Conservation (phyloP, 306 rosid genomes). For the Echinosophora koreensis region DNA sequence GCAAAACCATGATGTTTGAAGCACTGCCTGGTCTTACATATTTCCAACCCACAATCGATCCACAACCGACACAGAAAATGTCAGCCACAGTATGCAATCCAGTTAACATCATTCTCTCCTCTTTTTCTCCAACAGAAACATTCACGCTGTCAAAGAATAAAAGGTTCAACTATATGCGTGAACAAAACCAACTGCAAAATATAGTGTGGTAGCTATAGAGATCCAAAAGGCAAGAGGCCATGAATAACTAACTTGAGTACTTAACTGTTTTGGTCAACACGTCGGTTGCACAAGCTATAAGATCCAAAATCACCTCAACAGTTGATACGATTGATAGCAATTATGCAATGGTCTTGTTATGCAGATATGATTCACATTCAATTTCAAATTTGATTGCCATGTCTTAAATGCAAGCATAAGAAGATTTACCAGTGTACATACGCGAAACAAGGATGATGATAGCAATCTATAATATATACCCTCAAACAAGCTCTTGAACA, state of each 20-base stretch:
- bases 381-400: slow-evolving; percentile 29
- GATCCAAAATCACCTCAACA: slow-evolving; percentile 17
- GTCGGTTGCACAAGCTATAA: slow-evolving; percentile 24
- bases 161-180: too few species aligned
- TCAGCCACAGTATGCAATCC: slow-evolving; percentile 91
- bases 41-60: slow-evolving; percentile 93
- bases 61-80: slow-evolving; percentile 93
- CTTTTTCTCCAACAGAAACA: slow-evolving; percentile 71
- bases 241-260: background rate
- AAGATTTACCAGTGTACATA: slow-evolving; percentile 13
- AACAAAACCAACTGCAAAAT: slow-evolving; percentile 41
- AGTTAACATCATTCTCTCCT: slow-evolving; percentile 79
- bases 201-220: slow-evolving; percentile 12
- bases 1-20: slow-evolving; percentile 41
- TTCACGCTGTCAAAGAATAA: slow-evolving; percentile 72
- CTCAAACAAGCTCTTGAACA: too few species aligned
- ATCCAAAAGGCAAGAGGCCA: slow-evolving; percentile 23
- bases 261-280: background rate
- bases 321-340: slow-evolving; percentile 12
- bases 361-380: slow-evolving; percentile 13
- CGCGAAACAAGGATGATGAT: slow-evolving; percentile 11
- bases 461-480: slow-evolving; percentile 12
- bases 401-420: slow-evolving; percentile 28
- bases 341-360: slow-evolving; percentile 9
- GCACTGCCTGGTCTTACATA: slow-evolving; percentile 76